phyloP scores from a whole-genome alignment of 2,329 filamentous ascomycete genomes.

The Nothophaeocryptopus gaeumannii region DNA sequence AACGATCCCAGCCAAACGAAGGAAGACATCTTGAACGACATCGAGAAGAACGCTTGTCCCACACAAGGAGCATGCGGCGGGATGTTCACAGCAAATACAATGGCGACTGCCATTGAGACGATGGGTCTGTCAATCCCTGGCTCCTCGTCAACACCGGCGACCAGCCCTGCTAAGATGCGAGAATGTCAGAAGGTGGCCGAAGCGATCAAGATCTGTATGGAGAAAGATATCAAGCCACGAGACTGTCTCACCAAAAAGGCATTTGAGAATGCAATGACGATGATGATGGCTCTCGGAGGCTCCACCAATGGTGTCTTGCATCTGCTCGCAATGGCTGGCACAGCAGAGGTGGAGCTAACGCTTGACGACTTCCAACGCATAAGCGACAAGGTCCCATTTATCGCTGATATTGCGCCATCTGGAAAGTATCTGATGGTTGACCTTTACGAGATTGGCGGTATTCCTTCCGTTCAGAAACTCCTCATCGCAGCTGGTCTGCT shows the following conservation, averaged over 20 bases:
- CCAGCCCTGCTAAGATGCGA: slow-evolving; percentile 76
- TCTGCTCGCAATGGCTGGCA: slow-evolving; percentile 85
- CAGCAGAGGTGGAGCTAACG: slow-evolving; percentile 72
- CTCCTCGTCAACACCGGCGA: slow-evolving; percentile 78
- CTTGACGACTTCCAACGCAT: slow-evolving; percentile 81
- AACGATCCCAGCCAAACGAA: slow-evolving; percentile 66
- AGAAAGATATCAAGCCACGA: slow-evolving; percentile 74
- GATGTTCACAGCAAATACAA: slow-evolving; percentile 94
- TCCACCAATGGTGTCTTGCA: slow-evolving; percentile 87
- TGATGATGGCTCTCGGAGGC: slow-evolving; percentile 89
- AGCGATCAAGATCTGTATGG: slow-evolving; percentile 75
- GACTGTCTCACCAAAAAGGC: slow-evolving; percentile 76
- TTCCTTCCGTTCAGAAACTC: slow-evolving; percentile 80
- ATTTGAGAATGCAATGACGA: slow-evolving; percentile 84
- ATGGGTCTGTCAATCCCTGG: slow-evolving; percentile 81
- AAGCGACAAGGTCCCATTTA: slow-evolving; percentile 77
- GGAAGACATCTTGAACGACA: slow-evolving; percentile 78
- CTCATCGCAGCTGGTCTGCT: slow-evolving; percentile 73
- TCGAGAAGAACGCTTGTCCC: slow-evolving; percentile 75
- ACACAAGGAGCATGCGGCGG: slow-evolving; percentile 79
- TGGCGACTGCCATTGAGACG: slow-evolving; percentile 86
- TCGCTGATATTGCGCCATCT: slow-evolving; percentile 79
- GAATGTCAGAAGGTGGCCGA: slow-evolving; percentile 80
- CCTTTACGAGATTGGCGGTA: slow-evolving; percentile 79
- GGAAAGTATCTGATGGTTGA: slow-evolving; percentile 87